Base-by-base conservation (phyloP, 163 green algal species). In the Chloroidium sp. region DNA sequence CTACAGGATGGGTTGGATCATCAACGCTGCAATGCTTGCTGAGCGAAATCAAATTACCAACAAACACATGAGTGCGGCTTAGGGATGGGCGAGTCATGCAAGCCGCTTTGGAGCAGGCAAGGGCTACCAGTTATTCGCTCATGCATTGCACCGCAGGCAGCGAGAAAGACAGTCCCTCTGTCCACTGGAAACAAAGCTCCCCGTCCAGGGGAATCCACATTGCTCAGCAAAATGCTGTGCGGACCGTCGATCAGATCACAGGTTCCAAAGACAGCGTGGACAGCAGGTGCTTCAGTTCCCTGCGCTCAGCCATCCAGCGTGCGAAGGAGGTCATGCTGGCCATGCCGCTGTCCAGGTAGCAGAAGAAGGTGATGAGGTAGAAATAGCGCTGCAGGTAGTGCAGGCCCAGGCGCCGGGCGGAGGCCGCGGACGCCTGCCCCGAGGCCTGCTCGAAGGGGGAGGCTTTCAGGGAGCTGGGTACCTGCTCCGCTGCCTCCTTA, bases 311-410 rank as follows among this genome's bases (percentile, higher is more conserved):
- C 76, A 93, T 85, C 90, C 90, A 93, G 36, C 88, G 78, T 0
- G 78, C 75, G 76, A 93, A 94, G 1, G 85, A 83, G 1, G 76
- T 10, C 12, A 80, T 60, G 13, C 79, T 74, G 10, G 81, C 61
- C 59, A 75, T 60, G 72, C 75, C 68, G 69, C 62, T 76, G 57
- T 84, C 76, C 62, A 90, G 68, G 78, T 87, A 91, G n/a, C 68
- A 77, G 13, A 87, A 69, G 83, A 93, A 96, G 8, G 88, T 86
- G 62, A 97, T 92, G 58, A 95, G 84, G 80, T 90, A 89, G 79
- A 94, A 94, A 83, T 96, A 96, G 76, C 92, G 86, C 86, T 95
- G 91, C 64, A 98, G 90, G 89, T 98, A 98, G 87, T 98, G 94
- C 84, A 97, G 83, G 3, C 94, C 94, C 72, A 98, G 88, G 64